Evolutionary conservation across 2,329 filamentous ascomycete species (phyloP), one percentile per base, ranked within the genome.

Genomic region (Neophaeococcomyces aloes): DNA sequence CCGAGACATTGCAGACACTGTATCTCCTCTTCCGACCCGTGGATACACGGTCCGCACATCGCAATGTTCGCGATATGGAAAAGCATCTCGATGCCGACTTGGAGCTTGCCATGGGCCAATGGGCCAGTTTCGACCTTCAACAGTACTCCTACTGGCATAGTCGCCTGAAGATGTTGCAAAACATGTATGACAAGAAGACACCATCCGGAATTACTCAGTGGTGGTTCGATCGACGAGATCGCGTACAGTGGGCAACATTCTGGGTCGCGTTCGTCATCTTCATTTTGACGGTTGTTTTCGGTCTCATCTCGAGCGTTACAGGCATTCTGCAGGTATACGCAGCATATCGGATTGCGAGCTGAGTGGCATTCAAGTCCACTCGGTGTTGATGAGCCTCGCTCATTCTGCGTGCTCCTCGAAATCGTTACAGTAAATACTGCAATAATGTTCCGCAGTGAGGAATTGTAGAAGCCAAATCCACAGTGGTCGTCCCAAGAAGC

Each of bases 241-340:
- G 53, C 1, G 56, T 57, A 6, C 59, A 61, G 35, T 59, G 57
- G 54, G 59, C 56, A 30, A 61, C 56, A 7, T 61, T 63, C 37
- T 63, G 60, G 59, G 50, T 63, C 15, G 63, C 58, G 3, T 47
- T 61, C 8, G 17, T 56, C 2, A 56, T 60, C 1, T 45, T 62
- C 5, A 17, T 45, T 33, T 48, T 56, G 29, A 58, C 49, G 21
- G 46, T 57, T 35, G 51, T 56, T 47, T 57, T 64, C 56, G 51
- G 61, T 32, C 29, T 61, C 42, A 46, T 56, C 43, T 46, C 60
- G 47, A 53, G 47, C 46, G 36, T 63, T 38, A 50, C 58, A 44
- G 49, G 58, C 34, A 57, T 57, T 41, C 29, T 59, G 46, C 56
- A 59, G 30, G 57, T 46, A n/a, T n/a, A n/a, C n/a, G n/a, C n/a